phyloP scores from a whole-genome alignment of 1,284 basidiomycete species.

The Papiliotrema fonsecae region DNA sequence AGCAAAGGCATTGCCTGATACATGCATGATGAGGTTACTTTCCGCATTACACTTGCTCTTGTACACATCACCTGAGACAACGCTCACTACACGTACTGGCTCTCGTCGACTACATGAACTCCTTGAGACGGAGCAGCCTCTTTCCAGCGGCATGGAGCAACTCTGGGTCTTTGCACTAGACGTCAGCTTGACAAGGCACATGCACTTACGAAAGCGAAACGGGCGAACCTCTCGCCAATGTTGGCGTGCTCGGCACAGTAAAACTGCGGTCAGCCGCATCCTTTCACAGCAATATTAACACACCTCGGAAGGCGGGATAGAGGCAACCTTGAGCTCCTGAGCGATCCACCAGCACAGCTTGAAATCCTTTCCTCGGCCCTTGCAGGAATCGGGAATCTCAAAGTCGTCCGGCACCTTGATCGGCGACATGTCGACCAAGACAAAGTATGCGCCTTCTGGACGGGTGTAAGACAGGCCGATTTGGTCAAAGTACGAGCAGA shows the following conservation, averaged over 20 bases:
- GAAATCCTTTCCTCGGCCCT: conserved; percentile 83
- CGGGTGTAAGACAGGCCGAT: conserved; percentile 81
- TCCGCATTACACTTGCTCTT: too few relatives aligned
- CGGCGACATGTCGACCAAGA: conserved; percentile 77
- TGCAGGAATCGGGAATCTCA: conserved; percentile 68
- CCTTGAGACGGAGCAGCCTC: conserved; percentile 65
- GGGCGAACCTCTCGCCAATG: conserved; percentile 78
- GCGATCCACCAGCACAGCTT: conserved; percentile 88
- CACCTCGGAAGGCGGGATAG: conserved; percentile 87
- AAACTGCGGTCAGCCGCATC: conserved; percentile 57
- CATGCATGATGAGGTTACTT: too few relatives aligned
- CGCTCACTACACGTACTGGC: too few relatives aligned
- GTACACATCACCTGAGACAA: too few relatives aligned
- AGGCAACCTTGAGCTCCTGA: conserved; percentile 78
- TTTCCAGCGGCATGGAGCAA: conserved; percentile 73
- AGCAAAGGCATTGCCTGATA: too few relatives aligned
- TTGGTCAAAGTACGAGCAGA: conserved; percentile 73
- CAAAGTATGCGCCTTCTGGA: conserved; percentile 85
- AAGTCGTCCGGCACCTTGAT: conserved; percentile 75
- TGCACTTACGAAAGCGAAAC: conserved; percentile 70
- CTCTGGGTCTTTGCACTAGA: conserved; percentile 74
- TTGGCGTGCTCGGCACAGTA: conserved; percentile 77
- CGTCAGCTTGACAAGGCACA: neutral
- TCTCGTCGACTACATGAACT: too few relatives aligned
- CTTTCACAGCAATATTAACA: conserved; percentile 22